Conservation (phyloP, 768 basidiomycete genomes). For the Agrocybe chaxingu region DNA sequence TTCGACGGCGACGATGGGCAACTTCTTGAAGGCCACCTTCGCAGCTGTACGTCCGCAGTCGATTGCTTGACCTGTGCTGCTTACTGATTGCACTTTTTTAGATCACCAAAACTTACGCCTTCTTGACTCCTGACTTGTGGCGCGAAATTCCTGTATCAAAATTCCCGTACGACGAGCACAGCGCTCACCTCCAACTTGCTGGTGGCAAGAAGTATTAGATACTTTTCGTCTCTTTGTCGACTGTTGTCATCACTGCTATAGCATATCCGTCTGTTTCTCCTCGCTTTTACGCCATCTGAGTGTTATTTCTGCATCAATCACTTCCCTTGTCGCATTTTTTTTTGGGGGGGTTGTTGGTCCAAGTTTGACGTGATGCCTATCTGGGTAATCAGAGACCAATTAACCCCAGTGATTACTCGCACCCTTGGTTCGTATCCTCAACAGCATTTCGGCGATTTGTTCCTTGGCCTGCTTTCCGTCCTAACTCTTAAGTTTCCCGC, state of each 20-base stretch:
- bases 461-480: too few species aligned
- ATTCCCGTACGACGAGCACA: conserved; percentile 94
- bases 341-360: not conserved
- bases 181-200: conserved; percentile 84
- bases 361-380: not conserved
- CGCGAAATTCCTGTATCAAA: conserved; percentile 88
- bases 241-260: conserved; percentile 9
- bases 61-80: not conserved
- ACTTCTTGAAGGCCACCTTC: conserved; percentile 98
- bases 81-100: conserved; percentile 21
- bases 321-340: too few species aligned
- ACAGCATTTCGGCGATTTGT: too few species aligned
- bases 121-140: conserved; percentile 99
- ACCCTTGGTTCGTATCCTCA: not conserved
- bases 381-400: too few species aligned
- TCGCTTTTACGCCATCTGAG: not conserved
- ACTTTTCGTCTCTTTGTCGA: conserved; percentile 14
- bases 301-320: not conserved
- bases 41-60: conserved; percentile 61
- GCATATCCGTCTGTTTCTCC: conserved; percentile 3
- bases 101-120: conserved; percentile 98
- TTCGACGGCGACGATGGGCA: conserved; percentile 97
- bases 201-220: conserved; percentile 73
- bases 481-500: not conserved
- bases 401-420: too few species aligned